A percentile compares a stretch with the other conserved stretches of the same genome.
phyloP scores from a whole-genome alignment of 2,329 filamentous ascomycete species.

The Chaetomiaceae sp. region DNA sequence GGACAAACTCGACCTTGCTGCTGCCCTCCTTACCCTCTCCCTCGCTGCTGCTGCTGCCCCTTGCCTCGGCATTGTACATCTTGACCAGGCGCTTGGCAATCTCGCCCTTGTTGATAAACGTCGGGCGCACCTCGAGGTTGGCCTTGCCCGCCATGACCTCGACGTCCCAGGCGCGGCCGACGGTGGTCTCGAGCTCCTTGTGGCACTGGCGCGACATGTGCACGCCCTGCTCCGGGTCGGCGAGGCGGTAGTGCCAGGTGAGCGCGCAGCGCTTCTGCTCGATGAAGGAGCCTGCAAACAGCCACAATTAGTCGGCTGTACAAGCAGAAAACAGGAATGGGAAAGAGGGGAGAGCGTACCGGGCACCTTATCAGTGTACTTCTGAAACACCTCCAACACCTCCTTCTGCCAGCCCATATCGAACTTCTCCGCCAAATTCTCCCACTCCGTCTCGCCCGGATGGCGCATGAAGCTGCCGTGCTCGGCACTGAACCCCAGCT shows the following conservation, averaged over 20 bases:
- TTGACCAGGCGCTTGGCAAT: conserved; percentile 79
- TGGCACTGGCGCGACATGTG: conserved; percentile 78
- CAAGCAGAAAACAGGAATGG: not conserved
- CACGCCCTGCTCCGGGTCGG: conserved; percentile 76
- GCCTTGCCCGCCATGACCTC: conserved; percentile 97
- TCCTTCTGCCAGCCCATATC: conserved; percentile 92
- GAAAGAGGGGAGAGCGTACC: conserved; percentile 48
- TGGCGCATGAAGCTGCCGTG: conserved; percentile 92
- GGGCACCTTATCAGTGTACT: conserved; percentile 79
- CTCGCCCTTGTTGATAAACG: conserved; percentile 96
- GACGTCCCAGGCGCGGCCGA: conserved; percentile 76
- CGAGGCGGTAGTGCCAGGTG: conserved; percentile 94
- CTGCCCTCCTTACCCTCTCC: conserved; percentile 28
- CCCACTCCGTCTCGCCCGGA: conserved; percentile 71
- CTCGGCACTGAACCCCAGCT: conserved; percentile 91
- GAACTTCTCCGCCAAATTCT: conserved; percentile 77
- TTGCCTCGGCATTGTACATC: conserved; percentile 53
- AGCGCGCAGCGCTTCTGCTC: conserved; percentile 90
- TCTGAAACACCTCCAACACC: conserved; percentile 76
- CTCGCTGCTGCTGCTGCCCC: not conserved
- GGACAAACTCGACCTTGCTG: conserved; percentile 70
- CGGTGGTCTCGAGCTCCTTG: conserved; percentile 69
- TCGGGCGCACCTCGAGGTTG: conserved; percentile 93
- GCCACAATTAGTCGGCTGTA: not conserved
- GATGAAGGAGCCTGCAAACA: conserved; percentile 67